Base-by-base conservation (phyloP, 202 grass and related monocot species). In the Brachypodium distachyon region DNA sequence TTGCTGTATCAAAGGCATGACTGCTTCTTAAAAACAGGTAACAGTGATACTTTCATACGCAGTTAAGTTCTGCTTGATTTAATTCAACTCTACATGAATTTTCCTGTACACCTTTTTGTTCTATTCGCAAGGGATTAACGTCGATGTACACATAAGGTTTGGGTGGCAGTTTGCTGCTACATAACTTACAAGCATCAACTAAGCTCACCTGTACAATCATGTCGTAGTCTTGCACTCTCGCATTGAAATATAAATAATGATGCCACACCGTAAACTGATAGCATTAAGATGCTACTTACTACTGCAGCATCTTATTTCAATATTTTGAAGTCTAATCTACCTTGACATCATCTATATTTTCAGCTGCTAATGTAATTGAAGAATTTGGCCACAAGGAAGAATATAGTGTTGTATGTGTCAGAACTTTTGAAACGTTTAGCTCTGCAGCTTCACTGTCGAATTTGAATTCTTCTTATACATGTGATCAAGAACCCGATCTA, bases 401-500 rank as follows among this genome's bases (percentile, higher is more conserved):
- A 82, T 94, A 90, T 73, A 85, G 73, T 73, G 61, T 73, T 67
- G 66, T 92, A 65, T 98, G 47, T 72, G 85, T 98, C 69, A 90
- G 80, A 55, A 92, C 91, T 71, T 94, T 90, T 81, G 89, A 98
- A 79, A 87, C 87, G 23, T 82, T 98, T 68, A 87, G 83, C 74
- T 94, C 95, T 67, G 87, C 95, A 11, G 55, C 84, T 59, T 98
- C 89, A 75, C 77, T 98, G 77, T 85, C 82, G 43, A 66, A 87
- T 74, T 87, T 97, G 38, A 90, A 78, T 87, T 94, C 91, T 85
- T 97, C 91, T 73, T 92, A 98, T 58, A 85, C 82, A 61, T 94
- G 91, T 88, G 95, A 98, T 73, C 89, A 94, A 94, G 95, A 95
- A 90, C 89, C 95, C 56, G 91, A 98, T 85, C 81, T 98, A 67